Conservation (phyloP, 768 basidiomycete species). For the Mycena olivaceomarginata region DNA sequence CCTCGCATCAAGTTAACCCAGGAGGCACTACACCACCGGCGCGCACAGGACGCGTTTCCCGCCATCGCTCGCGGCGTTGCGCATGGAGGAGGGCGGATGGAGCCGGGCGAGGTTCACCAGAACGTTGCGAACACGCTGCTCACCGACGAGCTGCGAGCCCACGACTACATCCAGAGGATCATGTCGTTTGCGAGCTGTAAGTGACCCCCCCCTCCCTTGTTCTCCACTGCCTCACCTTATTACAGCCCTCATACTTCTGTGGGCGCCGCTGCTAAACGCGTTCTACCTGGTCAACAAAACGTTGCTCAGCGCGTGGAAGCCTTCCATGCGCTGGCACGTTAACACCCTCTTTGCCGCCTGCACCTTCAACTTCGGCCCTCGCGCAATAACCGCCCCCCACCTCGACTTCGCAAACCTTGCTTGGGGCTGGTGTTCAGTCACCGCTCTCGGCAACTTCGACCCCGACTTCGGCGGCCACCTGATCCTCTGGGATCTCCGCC, state of each 20-base stretch:
- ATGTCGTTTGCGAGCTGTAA: not conserved
- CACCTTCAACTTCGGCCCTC: not conserved
- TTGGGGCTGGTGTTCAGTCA: too few species aligned
- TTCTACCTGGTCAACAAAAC: not conserved
- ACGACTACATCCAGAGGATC: not conserved
- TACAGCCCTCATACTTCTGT: not conserved
- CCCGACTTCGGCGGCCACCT: too few species aligned
- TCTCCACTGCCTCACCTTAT: not conserved
- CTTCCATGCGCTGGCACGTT: not conserved
- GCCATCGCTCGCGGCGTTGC: conserved; percentile 5
- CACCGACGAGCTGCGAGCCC: too few species aligned
- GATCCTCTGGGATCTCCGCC: too few species aligned
- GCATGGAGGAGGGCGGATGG: not conserved
- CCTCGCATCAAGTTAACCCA: not conserved
- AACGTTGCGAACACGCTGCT: too few species aligned
- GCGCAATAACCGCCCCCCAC: conserved; percentile 2
- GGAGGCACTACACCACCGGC: conserved; percentile 2
- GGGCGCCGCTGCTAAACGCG: not conserved
- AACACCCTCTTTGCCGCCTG: conserved; percentile 1
- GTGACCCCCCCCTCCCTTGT: not conserved
- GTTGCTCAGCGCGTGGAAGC: not conserved
- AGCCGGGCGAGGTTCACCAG: too few species aligned
- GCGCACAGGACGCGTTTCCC: not conserved
- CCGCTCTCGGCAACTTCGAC: too few species aligned
- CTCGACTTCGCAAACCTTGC: not conserved